phyloP scores from a whole-genome alignment of 1,284 basidiomycete species.

The Malassezia pachydermatis region DNA sequence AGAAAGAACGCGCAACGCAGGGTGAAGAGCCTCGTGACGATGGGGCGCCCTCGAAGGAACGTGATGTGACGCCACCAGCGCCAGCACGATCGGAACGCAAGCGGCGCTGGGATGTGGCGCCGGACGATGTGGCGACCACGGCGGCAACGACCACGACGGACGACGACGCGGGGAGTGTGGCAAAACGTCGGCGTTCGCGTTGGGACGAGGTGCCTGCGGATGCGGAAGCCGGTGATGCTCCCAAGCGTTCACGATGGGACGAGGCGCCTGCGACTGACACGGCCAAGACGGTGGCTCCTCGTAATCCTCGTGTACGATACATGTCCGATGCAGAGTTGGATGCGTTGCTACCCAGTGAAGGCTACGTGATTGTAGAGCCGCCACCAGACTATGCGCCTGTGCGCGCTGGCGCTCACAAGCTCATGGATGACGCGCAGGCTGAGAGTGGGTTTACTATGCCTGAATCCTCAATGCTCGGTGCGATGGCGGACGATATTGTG shows the following conservation, averaged over 20 bases:
- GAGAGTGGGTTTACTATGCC: constrained; percentile 85
- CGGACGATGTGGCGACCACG: constrained; percentile 50
- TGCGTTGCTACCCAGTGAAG: constrained; percentile 70
- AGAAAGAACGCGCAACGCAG: constrained; percentile 64
- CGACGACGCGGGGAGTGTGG: constrained; percentile 45
- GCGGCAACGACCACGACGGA: constrained; percentile 47
- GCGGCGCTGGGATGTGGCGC: constrained; percentile 71
- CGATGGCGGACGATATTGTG: constrained; percentile 69
- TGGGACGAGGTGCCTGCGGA: constrained; percentile 78
- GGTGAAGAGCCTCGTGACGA: constrained; percentile 51
- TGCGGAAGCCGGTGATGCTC: constrained; percentile 57
- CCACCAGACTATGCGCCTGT: constrained; percentile 84
- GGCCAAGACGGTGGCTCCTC: constrained; percentile 2
- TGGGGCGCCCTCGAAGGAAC: constrained; percentile 1
- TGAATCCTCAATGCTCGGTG: constrained; percentile 78
- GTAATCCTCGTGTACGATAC: constrained; percentile 83
- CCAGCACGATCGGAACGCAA: constrained; percentile 62
- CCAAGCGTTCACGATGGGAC: constrained; percentile 81
- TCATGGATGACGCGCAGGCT: constrained; percentile 59
- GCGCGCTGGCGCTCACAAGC: constrained; percentile 63
- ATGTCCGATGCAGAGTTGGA: constrained; percentile 93
- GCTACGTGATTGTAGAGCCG: constrained; percentile 83
- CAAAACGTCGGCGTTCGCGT: constrained; percentile 80
- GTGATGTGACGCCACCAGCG: constrained; percentile 45
- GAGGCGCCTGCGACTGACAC: constrained; percentile 56